phyloP scores from a whole-genome alignment of 768 basidiomycete species.

The Lentinula lateritia region DNA sequence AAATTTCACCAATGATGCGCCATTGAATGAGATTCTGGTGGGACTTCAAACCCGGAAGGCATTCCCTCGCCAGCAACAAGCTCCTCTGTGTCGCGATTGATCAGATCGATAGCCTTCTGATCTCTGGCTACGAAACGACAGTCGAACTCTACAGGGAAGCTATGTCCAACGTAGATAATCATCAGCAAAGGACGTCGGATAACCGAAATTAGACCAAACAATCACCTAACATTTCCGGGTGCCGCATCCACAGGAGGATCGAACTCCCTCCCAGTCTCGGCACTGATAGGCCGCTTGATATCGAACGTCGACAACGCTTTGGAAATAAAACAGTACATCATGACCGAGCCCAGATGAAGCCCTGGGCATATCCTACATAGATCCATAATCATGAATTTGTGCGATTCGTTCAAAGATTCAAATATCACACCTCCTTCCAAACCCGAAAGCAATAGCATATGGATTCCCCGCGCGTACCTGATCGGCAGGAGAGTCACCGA shows the following conservation, averaged over 20 bases:
- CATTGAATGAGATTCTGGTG: not conserved
- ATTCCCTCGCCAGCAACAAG: not conserved
- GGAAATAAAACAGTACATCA: not conserved
- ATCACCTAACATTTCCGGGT: not conserved
- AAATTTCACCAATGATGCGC: not conserved
- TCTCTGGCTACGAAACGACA: not conserved
- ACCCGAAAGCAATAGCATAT: not conserved
- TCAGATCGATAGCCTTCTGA: not conserved
- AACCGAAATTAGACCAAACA: not conserved
- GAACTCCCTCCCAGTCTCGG: not conserved
- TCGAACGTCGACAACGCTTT: not conserved
- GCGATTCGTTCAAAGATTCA: not conserved
- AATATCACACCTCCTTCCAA: not conserved
- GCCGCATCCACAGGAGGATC: conserved; percentile 1
- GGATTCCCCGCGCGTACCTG: conserved; percentile 1
- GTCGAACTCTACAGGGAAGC: not conserved
- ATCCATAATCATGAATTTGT: not conserved
- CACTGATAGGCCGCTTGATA: not conserved
- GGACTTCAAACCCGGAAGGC: not conserved
- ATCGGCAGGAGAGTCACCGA: not conserved
- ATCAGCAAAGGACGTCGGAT: not conserved
- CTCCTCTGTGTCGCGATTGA: not conserved
- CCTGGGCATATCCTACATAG: not conserved
- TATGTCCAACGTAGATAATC: too few species aligned
- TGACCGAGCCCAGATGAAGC: not conserved